These are phyloP conservation scores for Wallacemonas collosoma DNA, from an alignment of 208 protist species.

Conservation along the genomic window DNA sequence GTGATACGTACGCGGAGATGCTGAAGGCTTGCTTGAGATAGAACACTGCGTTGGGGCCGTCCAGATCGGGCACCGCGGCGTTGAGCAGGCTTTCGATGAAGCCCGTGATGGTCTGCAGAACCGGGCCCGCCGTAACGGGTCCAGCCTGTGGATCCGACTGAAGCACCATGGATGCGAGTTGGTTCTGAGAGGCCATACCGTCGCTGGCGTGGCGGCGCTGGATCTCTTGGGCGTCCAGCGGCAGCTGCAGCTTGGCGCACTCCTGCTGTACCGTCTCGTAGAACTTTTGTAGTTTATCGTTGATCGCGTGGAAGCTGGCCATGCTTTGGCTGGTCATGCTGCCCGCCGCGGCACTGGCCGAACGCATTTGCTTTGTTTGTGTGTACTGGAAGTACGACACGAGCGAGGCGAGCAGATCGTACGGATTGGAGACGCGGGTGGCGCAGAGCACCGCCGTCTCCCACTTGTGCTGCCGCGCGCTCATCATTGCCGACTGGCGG, in stretches of 20 bases:
- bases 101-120: conserved; percentile 67
- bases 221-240: conserved; percentile 69
- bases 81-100: conserved; percentile 82
- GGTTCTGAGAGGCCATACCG: conserved; percentile 83
- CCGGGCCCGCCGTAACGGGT: conserved; percentile 37
- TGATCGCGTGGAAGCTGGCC: conserved; percentile 40
- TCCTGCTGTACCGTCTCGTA: conserved; percentile 67
- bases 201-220: conserved; percentile 82
- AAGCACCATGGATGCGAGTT: conserved; percentile 82
- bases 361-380: conserved; percentile 43
- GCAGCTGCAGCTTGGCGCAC: conserved; percentile 63
- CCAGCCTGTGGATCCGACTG: conserved; percentile 53
- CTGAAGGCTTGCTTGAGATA: conserved; percentile 83
- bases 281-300: conserved; percentile 68
- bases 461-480: conserved; percentile 64
- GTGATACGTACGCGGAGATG: conserved; percentile 71
- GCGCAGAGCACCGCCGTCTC: conserved; percentile 77
- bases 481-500: conserved; percentile 77
- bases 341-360: conserved; percentile 25
- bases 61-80: conserved; percentile 73
- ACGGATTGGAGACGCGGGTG: conserved; percentile 69
- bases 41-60: conserved; percentile 71
- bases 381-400: conserved; percentile 75
- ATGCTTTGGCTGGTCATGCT: conserved; percentile 46
- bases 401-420: conserved; percentile 73